Conservation (phyloP, 768 basidiomycete species). For the Gloeophyllum trabeum region DNA sequence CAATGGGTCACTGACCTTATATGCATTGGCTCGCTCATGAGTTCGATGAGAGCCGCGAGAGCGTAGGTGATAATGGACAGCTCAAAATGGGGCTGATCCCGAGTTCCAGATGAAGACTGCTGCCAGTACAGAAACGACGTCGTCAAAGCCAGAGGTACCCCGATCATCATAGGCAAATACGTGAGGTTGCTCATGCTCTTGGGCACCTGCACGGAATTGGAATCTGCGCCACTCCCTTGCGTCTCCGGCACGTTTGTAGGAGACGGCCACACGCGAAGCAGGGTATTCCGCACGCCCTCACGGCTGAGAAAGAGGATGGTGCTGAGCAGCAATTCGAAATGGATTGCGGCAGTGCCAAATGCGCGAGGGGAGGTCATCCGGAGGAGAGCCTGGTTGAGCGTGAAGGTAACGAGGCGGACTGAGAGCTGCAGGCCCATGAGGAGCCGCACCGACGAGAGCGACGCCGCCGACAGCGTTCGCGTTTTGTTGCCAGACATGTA, state of each 20-base stretch:
- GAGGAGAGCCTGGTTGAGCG: constrained; percentile 79
- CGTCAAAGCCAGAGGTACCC: constrained; percentile 49
- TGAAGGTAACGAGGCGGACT: constrained; percentile 78
- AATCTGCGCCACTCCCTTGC: background rate
- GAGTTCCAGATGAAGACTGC: constrained; percentile 40
- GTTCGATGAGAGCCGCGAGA: constrained; percentile 62
- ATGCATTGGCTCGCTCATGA: constrained; percentile 63
- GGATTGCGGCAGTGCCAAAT: constrained; percentile 86
- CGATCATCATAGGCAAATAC: constrained; percentile 57
- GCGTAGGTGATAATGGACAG: constrained; percentile 61
- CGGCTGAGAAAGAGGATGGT: constrained; percentile 87
- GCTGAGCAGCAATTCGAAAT: constrained; percentile 85
- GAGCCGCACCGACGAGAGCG: constrained; percentile 40
- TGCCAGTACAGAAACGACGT: constrained; percentile 42
- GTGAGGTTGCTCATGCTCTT: constrained; percentile 33
- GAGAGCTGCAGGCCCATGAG: constrained; percentile 82
- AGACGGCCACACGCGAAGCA: constrained; percentile 44
- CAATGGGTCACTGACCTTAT: too few relatives aligned
- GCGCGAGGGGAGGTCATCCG: constrained; percentile 75
- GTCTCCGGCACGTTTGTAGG: background rate
- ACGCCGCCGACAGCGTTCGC: constrained; percentile 20
- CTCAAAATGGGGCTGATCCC: constrained; percentile 52
- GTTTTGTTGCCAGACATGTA: background rate
- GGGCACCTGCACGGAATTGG: background rate
- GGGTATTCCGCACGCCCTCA: constrained; percentile 85